Conservation (phyloP, 805 yeast species). For the Ogataea saltuana region DNA sequence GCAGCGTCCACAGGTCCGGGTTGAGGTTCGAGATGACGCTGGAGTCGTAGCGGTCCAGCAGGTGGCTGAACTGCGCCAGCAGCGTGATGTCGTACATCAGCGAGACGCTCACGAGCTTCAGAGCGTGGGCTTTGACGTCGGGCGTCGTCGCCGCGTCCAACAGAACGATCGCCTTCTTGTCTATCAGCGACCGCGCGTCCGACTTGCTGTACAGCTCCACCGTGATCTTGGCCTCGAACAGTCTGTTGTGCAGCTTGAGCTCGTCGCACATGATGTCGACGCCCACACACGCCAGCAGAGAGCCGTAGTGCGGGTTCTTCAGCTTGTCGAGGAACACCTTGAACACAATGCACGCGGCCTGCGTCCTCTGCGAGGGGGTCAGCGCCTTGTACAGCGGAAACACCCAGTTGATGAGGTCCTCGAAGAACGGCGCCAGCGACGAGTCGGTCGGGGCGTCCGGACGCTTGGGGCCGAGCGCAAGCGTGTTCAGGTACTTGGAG, state of each 20-base stretch:
- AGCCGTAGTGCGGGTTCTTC: slow-evolving; percentile 25
- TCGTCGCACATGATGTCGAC: slow-evolving; percentile 26
- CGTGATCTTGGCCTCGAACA: slow-evolving; percentile 33
- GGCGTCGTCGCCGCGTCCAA: slow-evolving; percentile 27
- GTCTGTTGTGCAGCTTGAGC: slow-evolving; percentile 16
- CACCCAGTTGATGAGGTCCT: slow-evolving; percentile 60
- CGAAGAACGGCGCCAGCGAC: slow-evolving; percentile 28
- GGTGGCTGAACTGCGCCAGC: slow-evolving; percentile 26
- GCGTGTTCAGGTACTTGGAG: slow-evolving; percentile 36
- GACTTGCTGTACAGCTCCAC: slow-evolving; percentile 42
- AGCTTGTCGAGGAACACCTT: slow-evolving; percentile 44
- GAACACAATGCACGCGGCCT: slow-evolving; percentile 53
- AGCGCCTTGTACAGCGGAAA: slow-evolving; percentile 42
- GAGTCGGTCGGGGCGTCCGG: slow-evolving; percentile 14
- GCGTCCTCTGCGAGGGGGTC: slow-evolving; percentile 49
- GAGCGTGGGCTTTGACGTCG: slow-evolving; percentile 19
- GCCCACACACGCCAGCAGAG: slow-evolving; percentile 28
- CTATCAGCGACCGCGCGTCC: slow-evolving; percentile 52
- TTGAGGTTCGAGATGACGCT: slow-evolving; percentile 22
- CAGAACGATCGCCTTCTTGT: slow-evolving; percentile 40
- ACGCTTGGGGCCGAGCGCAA: slow-evolving; percentile 6
- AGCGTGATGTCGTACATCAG: slow-evolving; percentile 29
- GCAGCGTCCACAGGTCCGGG: slow-evolving; percentile 28
- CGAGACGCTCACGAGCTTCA: slow-evolving; percentile 22
- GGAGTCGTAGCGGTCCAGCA: slow-evolving; percentile 18